Evolutionary conservation across 768 basidiomycete genomes (phyloP), one percentile per base, ranked within the genome.

Genomic region (Tricholoma furcatifolium): DNA sequence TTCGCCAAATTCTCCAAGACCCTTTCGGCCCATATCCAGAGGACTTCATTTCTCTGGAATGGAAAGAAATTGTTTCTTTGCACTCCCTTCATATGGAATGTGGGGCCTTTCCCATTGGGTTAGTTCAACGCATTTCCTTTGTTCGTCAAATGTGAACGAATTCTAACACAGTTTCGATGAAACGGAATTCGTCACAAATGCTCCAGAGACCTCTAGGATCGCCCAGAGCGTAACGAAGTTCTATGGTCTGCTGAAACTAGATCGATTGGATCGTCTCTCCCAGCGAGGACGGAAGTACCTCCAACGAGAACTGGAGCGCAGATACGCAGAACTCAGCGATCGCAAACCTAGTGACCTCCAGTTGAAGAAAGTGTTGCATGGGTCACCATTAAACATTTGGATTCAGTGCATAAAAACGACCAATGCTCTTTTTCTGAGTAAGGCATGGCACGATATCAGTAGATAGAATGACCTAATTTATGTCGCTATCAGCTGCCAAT

Each of bases 231-330:
- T 64, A 1, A 74, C 83, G 17, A 68, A 74, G 10, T 82, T 85
- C 54, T 78, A 74, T 30, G 85, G 84, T 0, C 59, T 76, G 5
- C 67, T 87, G 0, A 70, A 71, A 35, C 74, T 87, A 53, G 59
- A 69, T 2, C 51, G 67, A 2, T 69, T 80, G 0, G 57, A 65
- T 1, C 84, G 82, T 76, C 75, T 88, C 18, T 79, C 83, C 1
- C 67, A 70, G 0, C 60, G 60, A 39, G 86, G 83, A 1, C 51
- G 60, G 32, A 58, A 66, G 35, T 65, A 58, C 46, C 58, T 88
- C 5, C 66, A 79, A 46, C 36, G 47, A 3, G 83, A 83, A 46
- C 60, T 87, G 10, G 68, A 70, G 17, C 54, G 70, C 36, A 67
- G 79, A 14, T 73, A 76, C 41, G 42, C 54, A 14, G 65, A 68